These are phyloP conservation scores for Aspergillus intermedius DNA, from an alignment of 2,329 filamentous ascomycete genomes.

Conservation along the genomic window DNA sequence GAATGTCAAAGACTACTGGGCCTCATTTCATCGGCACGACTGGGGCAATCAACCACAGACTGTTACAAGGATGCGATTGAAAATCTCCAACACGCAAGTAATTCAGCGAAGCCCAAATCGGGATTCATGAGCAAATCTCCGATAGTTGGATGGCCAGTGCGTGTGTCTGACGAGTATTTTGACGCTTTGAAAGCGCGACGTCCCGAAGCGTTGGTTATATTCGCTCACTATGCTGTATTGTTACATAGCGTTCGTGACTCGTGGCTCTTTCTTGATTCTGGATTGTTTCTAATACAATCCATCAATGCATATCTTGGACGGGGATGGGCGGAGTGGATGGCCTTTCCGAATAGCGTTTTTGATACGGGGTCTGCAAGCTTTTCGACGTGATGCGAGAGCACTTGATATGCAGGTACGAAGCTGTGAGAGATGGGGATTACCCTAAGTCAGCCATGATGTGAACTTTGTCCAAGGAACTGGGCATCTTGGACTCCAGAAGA, in stretches of 20 bases:
- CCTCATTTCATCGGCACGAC: constrained; percentile 5
- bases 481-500: too few species aligned
- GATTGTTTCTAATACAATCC: constrained; percentile 18
- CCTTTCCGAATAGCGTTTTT: constrained; percentile 15
- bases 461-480: too few species aligned
- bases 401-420: background rate
- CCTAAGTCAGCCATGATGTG: too few species aligned
- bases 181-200: constrained; percentile 23
- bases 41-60: constrained; percentile 1
- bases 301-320: constrained; percentile 19
- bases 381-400: background rate
- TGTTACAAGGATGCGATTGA: constrained; percentile 8
- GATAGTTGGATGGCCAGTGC: constrained; percentile 22
- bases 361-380: background rate
- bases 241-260: constrained; percentile 27
- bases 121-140: constrained; percentile 1
- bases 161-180: constrained; percentile 22
- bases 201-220: constrained; percentile 33
- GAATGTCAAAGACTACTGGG: constrained; percentile 5
- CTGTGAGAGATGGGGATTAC: too few species aligned
- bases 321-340: constrained; percentile 22
- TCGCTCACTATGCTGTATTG: constrained; percentile 34
- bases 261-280: constrained; percentile 31
- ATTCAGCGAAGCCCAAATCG: background rate
- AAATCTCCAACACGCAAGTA: constrained; percentile 1